Evolutionary conservation across 768 basidiomycete genomes (phyloP), one percentile per base, ranked within the genome.

Genomic region (Auriscalpium orientale): DNA sequence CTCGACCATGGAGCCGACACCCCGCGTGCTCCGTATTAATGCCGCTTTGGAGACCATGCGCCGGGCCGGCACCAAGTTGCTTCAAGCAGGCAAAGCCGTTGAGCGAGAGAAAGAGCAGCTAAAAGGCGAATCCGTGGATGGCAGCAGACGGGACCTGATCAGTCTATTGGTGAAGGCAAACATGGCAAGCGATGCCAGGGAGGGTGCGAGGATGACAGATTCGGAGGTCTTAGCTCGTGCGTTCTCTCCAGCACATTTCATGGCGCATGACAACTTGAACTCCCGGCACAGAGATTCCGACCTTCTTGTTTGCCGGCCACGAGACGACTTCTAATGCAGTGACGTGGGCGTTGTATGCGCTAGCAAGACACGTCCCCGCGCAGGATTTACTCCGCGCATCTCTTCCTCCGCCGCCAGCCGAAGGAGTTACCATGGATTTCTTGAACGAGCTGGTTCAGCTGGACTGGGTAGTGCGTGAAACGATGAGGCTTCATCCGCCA

Each of bases 71-170:
- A 64, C 63, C 13, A 68, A 79, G 37, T 69, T 86, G 8, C 56
- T 84, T n/a, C 55, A 60, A 8, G 72, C 79, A 8, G 84, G 81
- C 61, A 84, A 84, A 64, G 65, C 59, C 7, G 68, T 67, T 8
- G 59, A 71, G 52, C 22, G 61, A 54, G 28, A 43, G 40, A n/a
- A 15, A 21, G 4, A 18, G 16, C 16, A 28, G 28, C 28, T 28
- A 4, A 28, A 28, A 2, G 28, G 4, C 28, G 28, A 28, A 5
- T 13, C 40, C 15, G 40, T 43, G 18, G 33, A n/a, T 15, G 18
- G 13, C 33, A 20, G 48, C 38, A 63, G 66, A 2, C 52, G 59
- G n/a, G 69, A 70, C 56, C 53, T 70, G 8, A 60, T 70, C n/a
- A 67, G 65, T 21, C 37, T 67, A n/a, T 58, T 70, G 10, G 47